Percentiles rank a stretch among this genome's conserved stretches.
Evolutionary conservation across 106 monocot genomes (phyloP).

Genomic region (Dioscorea alata): DNA sequence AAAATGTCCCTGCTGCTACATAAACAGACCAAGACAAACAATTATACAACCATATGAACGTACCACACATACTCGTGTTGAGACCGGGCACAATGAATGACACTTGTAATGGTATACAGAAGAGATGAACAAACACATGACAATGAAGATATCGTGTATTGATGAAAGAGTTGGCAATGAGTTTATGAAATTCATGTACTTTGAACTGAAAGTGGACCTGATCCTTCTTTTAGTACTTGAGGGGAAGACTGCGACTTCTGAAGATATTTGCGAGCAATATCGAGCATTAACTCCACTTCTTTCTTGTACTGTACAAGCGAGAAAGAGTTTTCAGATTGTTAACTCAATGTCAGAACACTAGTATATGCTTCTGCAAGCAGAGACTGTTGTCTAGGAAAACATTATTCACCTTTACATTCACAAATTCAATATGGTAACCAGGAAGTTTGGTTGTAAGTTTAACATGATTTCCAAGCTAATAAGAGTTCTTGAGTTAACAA

Average conservation of each 20-base stretch:
- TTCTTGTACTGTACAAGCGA: slow-evolving; percentile 67
- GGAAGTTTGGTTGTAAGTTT: background rate
- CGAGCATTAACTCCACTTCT: slow-evolving; percentile 72
- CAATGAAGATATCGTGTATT: no score
- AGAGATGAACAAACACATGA: no score
- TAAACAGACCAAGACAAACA: no score
- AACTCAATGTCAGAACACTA: background rate
- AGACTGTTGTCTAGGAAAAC: background rate
- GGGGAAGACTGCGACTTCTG: slow-evolving; percentile 26
- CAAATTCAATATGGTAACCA: background rate
- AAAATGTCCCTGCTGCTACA: no score
- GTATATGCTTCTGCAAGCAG: background rate
- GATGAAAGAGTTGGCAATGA: no score
- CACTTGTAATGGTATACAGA: no score
- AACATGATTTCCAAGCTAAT: background rate
- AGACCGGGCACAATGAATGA: no score
- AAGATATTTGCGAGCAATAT: slow-evolving; percentile 54
- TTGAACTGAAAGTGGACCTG: background rate
- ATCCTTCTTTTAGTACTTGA: slow-evolving; percentile 15
- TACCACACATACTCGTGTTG: no score
- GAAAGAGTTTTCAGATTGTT: background rate
- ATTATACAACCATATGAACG: no score
- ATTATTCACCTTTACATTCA: background rate
- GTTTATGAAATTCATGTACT: background rate
- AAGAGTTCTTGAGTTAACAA: no score